Evolutionary conservation across 2,329 filamentous ascomycete species (phyloP).

Genomic region (Amphichorda felina): DNA sequence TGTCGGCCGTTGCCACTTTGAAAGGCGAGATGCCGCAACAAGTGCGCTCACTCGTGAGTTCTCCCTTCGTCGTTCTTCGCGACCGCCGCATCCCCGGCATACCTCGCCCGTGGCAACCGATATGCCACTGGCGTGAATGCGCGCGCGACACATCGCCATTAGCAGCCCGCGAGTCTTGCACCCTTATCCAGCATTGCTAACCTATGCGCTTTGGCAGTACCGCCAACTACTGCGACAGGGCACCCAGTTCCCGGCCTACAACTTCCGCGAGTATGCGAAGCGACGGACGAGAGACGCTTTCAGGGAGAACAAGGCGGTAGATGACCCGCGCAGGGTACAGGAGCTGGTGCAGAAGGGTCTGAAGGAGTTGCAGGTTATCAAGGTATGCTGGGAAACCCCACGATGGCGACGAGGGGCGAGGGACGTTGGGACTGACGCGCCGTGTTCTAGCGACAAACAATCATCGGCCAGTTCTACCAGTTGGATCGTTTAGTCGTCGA

Average conservation of each 20-base stretch:
- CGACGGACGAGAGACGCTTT: conserved; percentile 87
- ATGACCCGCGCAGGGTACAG: conserved; percentile 68
- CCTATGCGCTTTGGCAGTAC: conserved; percentile 46
- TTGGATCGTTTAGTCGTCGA: conserved; percentile 87
- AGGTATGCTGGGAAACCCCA: conserved; percentile 45
- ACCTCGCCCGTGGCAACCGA: no score
- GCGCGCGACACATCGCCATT: no score
- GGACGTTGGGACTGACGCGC: background rate
- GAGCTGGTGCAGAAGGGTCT: conserved; percentile 82
- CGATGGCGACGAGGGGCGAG: background rate
- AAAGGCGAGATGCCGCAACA: conserved; percentile 46
- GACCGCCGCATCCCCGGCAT: no score
- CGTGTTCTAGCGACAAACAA: conserved; percentile 67
- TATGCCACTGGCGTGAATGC: no score
- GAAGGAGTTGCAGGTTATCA: conserved; percentile 77
- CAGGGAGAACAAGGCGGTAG: conserved; percentile 61
- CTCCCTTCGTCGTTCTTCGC: background rate
- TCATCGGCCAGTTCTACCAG: conserved; percentile 91
- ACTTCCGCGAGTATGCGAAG: conserved; percentile 94
- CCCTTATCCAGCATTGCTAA: background rate
- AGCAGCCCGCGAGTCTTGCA: no score
- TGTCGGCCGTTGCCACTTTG: conserved; percentile 24
- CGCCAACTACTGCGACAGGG: conserved; percentile 82
- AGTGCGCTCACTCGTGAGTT: conserved; percentile 42
- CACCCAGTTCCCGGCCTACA: conserved; percentile 83